Percentiles rank a stretch among this genome's conserved stretches.
Conservation (phyloP, 2,329 filamentous ascomycete genomes). For the Phoma sp. region DNA sequence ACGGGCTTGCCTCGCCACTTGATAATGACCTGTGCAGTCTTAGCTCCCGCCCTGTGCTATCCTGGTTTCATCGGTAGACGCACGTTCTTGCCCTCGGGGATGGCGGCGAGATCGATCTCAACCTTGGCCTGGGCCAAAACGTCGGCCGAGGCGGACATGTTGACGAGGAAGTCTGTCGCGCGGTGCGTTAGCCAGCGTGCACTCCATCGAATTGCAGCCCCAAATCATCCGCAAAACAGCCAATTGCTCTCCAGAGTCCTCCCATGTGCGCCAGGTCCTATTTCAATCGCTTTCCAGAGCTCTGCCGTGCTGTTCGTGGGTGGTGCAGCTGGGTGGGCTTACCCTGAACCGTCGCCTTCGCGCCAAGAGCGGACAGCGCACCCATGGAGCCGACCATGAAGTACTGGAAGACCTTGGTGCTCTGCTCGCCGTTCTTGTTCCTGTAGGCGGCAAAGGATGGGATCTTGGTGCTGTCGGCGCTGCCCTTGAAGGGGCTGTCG, state of each 20-base stretch:
- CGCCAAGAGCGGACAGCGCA: slow-evolving; percentile 87
- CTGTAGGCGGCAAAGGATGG: slow-evolving; percentile 91
- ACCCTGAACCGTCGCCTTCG: slow-evolving; percentile 99
- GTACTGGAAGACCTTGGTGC: slow-evolving; percentile 92
- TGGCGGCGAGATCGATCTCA: slow-evolving; percentile 89
- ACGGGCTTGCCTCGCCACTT: slow-evolving; percentile 99
- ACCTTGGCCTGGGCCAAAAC: slow-evolving; percentile 99
- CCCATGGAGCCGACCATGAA: slow-evolving; percentile 99
- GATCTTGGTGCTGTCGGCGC: slow-evolving; percentile 68
- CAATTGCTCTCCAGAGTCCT: slow-evolving; percentile 36
- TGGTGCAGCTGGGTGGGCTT: slow-evolving; percentile 49
- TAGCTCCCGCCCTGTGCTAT: slow-evolving; percentile 19
- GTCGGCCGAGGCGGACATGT: slow-evolving; percentile 99
- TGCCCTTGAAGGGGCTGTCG: slow-evolving; percentile 64
- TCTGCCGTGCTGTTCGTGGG: slow-evolving; percentile 16
- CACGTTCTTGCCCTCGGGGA: slow-evolving; percentile 99
- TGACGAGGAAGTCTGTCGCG: slow-evolving; percentile 91
- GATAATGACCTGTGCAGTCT: slow-evolving; percentile 79
- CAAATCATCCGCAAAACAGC: slow-evolving; percentile 40
- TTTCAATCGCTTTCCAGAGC: slow-evolving; percentile 15
- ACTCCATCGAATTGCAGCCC: slow-evolving; percentile 34
- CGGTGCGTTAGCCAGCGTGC: slow-evolving; percentile 36
- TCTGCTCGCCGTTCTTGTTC: slow-evolving; percentile 70
- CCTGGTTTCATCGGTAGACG: slow-evolving; percentile 48
- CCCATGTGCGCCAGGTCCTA: neutral